These are phyloP conservation scores for Exophiala alcalophila DNA, from an alignment of 2,329 filamentous ascomycete genomes.

Conservation along the genomic window DNA sequence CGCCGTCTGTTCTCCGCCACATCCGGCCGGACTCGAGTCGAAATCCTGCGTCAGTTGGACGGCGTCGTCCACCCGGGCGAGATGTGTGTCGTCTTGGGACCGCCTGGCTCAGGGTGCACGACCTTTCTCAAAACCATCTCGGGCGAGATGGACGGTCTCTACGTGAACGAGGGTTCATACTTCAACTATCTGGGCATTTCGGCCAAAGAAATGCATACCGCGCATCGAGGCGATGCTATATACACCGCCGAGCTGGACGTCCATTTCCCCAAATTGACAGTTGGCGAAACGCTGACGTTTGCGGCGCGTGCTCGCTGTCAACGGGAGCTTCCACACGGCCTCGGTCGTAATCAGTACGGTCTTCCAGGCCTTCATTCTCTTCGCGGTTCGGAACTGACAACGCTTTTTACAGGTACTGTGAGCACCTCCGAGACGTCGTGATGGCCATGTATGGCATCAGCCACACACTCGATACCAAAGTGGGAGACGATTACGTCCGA, in stretches of 20 bases:
- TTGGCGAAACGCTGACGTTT: constrained; percentile 56
- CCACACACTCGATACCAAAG: constrained; percentile 52
- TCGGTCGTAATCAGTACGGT: constrained; percentile 39
- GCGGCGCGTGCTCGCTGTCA: constrained; percentile 55
- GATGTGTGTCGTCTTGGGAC: constrained; percentile 41
- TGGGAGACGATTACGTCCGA: constrained; percentile 55
- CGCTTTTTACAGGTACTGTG: constrained; percentile 31
- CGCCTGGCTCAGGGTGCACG: constrained; percentile 59
- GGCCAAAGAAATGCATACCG: constrained; percentile 55
- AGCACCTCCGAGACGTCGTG: constrained; percentile 44
- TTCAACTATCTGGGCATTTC: constrained; percentile 69
- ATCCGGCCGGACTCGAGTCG: neutral
- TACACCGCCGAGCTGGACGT: constrained; percentile 83
- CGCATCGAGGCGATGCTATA: constrained; percentile 80
- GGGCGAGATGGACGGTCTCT: constrained; percentile 77
- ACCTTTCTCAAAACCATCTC: constrained; percentile 81
- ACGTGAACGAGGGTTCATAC: constrained; percentile 65
- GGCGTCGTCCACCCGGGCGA: constrained; percentile 33
- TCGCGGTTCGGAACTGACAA: neutral
- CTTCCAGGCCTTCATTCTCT: neutral
- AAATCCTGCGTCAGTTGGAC: constrained; percentile 29
- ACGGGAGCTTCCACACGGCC: constrained; percentile 35
- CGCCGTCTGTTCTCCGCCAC: neutral
- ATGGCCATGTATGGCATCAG: constrained; percentile 47
- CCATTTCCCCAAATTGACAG: constrained; percentile 73